phyloP scores from a whole-genome alignment of 768 basidiomycete genomes.

The Agrocybe pediades region DNA sequence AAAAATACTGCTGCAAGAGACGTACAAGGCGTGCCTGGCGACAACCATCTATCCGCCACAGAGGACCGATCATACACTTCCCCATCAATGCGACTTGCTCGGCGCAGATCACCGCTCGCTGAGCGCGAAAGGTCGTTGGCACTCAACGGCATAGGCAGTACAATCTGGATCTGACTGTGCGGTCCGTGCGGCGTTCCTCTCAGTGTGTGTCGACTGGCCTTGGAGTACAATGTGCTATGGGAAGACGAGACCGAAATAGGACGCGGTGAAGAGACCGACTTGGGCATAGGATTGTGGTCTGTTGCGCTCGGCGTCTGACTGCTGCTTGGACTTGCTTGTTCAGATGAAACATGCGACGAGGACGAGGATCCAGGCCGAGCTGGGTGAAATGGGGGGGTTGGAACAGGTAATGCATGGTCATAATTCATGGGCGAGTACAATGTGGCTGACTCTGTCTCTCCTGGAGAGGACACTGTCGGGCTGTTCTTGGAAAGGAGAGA shows the following conservation, averaged over 20 bases:
- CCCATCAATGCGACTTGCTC: constrained; percentile 5
- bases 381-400: constrained; percentile 24
- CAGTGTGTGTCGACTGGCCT: constrained; percentile 38
- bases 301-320: background rate
- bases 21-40: constrained; percentile 6
- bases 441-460: constrained; percentile 6
- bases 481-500: constrained; percentile 30
- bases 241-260: constrained; percentile 41
- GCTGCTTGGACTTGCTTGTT: constrained; percentile 12
- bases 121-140: background rate
- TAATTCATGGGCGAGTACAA: constrained; percentile 12
- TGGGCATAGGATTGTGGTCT: background rate
- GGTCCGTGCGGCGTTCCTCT: constrained; percentile 65
- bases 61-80: constrained; percentile 19
- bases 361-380: constrained; percentile 31
- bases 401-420: constrained; percentile 21
- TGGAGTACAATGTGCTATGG: constrained; percentile 29
- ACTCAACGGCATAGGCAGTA: constrained; percentile 68
- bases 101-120: constrained; percentile 10
- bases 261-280: constrained; percentile 21
- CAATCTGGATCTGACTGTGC: constrained; percentile 62
- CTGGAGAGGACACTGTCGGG: constrained; percentile 8
- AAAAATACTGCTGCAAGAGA: constrained; percentile 3
- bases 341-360: constrained; percentile 23
- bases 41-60: constrained; percentile 29